These are phyloP conservation scores for Trametes villosa DNA, from an alignment of 768 basidiomycete species.

Conservation along the genomic window DNA sequence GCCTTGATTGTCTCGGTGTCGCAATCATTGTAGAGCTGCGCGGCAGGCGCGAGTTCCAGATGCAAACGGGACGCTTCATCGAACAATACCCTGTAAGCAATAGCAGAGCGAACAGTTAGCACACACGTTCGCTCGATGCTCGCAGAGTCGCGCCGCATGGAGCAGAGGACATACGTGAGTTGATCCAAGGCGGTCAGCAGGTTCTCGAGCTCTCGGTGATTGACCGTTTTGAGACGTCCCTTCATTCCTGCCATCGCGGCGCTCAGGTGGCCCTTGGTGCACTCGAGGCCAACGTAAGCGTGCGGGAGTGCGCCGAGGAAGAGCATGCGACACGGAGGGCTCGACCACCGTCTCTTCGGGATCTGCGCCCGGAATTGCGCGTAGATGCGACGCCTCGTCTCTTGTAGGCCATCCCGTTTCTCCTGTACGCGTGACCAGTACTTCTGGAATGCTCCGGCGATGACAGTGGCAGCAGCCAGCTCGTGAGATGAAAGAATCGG, in stretches of 20 bases:
- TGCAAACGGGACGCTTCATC: not conserved
- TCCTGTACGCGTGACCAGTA: not conserved
- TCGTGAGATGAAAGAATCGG: not conserved
- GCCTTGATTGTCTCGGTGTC: not conserved
- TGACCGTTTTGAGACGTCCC: slow-evolving; percentile 1
- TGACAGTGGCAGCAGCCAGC: not conserved
- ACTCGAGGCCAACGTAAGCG: slow-evolving; percentile 1
- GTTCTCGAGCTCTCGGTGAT: slow-evolving; percentile 1
- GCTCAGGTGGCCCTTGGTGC: not conserved
- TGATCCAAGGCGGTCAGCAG: not conserved
- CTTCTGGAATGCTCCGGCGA: not conserved
- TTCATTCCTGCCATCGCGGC: not conserved
- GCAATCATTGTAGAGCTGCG: not conserved
- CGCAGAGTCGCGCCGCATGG: not conserved
- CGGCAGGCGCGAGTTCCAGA: not conserved
- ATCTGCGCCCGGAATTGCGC: not conserved
- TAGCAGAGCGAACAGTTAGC: no score
- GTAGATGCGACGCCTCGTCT: slow-evolving; percentile 1
- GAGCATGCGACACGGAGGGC: not conserved
- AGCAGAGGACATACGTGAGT: not conserved
- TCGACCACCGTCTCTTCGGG: not conserved
- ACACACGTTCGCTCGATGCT: no score
- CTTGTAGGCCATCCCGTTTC: not conserved
- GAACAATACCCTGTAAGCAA: not conserved
- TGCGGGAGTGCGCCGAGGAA: not conserved